Base-by-base conservation (phyloP, 2,329 filamentous ascomycete genomes). In the Arthroderma uncinatum region DNA sequence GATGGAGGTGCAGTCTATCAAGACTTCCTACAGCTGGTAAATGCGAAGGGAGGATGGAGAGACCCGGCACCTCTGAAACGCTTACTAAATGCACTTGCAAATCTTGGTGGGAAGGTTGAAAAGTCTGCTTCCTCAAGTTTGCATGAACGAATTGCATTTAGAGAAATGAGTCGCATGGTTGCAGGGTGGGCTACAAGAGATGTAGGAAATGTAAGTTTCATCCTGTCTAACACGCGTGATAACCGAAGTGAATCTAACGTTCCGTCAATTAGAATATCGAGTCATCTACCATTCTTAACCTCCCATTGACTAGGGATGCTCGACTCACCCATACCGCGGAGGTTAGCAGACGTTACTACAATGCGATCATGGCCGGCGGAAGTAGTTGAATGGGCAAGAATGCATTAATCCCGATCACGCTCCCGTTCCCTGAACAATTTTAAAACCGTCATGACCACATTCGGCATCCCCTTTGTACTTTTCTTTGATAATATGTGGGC, bases 1-100 rank as follows among this genome's bases (percentile, higher is more conserved):
- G 73, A 82, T 16, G 91, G 90, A 28, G 92, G 89, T 3, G 83
- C 86, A 62, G 82, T 97, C 23, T 97, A 95, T 68, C 76, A 79
- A 33, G 80, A 83, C 64, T 84, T 80, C 67, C 72, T 83, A 30
- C 73, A 75, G 53, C 68, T 84, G 37, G 71, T 78, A 19, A 72
- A 68, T 50, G 69, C 67, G 19, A 67, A 66, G 56, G 66, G 62
- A 40, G 71, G 68, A 39, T 67, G 72, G 55, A 74, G 73, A 33
- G 71, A 75, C 40, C 70, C 72, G 28, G 66, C 66, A 16, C 70
- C 73, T 14, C 61, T 74, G 21, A 74, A 72, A 55, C 71, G 71
- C 56, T 70, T 78, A 12, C 71, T 82, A 5, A 73, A 75, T 56
- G 76, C 79, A 58, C 72, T 78, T 59, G 71, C 69, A 7, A 66